Base-by-base conservation (phyloP, 2,329 filamentous ascomycete species). In the Blastomyces parvus region DNA sequence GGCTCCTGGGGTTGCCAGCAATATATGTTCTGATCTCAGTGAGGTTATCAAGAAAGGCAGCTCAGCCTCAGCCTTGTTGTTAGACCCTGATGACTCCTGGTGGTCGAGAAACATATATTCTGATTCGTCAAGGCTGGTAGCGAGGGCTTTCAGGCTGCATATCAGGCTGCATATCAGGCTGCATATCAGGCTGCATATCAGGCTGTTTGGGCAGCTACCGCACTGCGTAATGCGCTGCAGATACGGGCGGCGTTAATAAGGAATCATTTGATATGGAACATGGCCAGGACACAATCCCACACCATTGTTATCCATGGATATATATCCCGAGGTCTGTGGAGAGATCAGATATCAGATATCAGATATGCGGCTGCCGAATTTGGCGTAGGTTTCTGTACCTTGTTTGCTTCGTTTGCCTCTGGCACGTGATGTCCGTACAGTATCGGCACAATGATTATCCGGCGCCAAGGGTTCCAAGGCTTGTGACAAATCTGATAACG, bases 401-500 rank as follows among this genome's bases (percentile, higher is more conserved):
- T n/a, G n/a, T 36, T 36, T 36, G 33, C 33, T 36, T 9, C 7
- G 7, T 36, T 36, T 36, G 33, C 33, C 6, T 36, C 33, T 8
- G 1, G 7, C 33, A 36, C 33, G 33, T 36, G 7, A 36, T 36
- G 2, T n/a, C n/a, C n/a, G n/a, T n/a, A n/a, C n/a, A n/a, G n/a
- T 1, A 9, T 0, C 33, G 33, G 33, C 33, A 9, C 33, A 36
- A 36, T 36, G 7, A 36, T 36, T 36, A 36, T 36, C 33, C 33
- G 33, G 33, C 19, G 27, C 52, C 52, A 55, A 55, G 52, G 2
- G 42, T 9, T 19, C 33, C 14, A 40, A 53, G 25, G 11, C 36
- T 22, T 6, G n/a, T 40, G 33, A 60, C 44, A 36, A 60, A 60
- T 60, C 58, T 60, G 58, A 60, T 60, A 60, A 60, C 58, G 58